Evolutionary conservation across 441 rosid genomes (phyloP).

Genomic region (Brassica balearica): DNA sequence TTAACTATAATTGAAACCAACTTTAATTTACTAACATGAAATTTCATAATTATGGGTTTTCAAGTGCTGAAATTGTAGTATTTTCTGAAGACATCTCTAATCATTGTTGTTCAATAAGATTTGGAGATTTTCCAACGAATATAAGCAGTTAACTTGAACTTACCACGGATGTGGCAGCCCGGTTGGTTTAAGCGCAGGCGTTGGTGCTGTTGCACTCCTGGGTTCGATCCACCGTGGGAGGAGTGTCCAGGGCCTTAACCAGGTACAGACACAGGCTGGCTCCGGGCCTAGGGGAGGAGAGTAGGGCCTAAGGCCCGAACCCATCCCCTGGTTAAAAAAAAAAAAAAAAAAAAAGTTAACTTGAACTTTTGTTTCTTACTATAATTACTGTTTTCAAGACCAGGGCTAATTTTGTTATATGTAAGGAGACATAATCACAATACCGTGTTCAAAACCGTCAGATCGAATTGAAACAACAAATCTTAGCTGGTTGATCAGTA

Average conservation of each 20-base stretch:
- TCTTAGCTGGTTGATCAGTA: neutral
- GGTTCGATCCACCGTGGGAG: too few relatives aligned
- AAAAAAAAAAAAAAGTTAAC: neutral
- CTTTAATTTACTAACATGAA: neutral
- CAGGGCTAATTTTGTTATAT: neutral
- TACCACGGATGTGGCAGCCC: too few relatives aligned
- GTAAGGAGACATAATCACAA: neutral
- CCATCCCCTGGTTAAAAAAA: too few relatives aligned
- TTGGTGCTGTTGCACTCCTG: too few relatives aligned
- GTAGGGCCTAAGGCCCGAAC: too few relatives aligned
- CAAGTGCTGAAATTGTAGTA: conserved; percentile 1
- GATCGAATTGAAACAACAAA: neutral
- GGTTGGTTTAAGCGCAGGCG: too few relatives aligned
- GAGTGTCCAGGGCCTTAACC: too few relatives aligned
- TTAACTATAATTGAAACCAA: neutral
- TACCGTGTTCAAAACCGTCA: neutral
- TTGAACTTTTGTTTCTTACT: neutral
- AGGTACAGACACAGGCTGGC: too few relatives aligned
- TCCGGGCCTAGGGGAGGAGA: too few relatives aligned
- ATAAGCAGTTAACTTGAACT: neutral
- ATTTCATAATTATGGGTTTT: neutral
- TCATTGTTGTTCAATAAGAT: conserved; percentile 11
- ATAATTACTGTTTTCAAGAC: conserved; percentile 24
- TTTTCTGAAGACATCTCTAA: neutral
- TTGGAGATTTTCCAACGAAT: neutral